Evolutionary conservation across 176 grass and related monocot genomes (phyloP).

Genomic region (sorghum (Sorghum bicolor)): DNA sequence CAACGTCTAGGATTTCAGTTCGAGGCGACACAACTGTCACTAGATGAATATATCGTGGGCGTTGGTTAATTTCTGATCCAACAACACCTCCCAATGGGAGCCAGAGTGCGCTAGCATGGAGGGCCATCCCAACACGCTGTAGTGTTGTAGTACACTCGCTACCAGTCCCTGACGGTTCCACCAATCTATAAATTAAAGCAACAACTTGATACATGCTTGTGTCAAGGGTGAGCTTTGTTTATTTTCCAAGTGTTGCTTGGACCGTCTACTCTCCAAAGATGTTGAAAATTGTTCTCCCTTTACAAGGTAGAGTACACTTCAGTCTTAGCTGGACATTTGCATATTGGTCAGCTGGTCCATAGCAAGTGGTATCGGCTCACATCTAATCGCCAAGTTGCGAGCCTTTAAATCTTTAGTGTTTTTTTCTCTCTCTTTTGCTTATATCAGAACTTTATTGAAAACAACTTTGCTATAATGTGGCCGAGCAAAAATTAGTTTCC

Average conservation of each 20-base stretch:
- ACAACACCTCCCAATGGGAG: background rate
- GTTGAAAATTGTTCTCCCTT: background rate
- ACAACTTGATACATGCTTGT: background rate
- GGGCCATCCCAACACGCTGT: background rate
- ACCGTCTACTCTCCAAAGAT: background rate
- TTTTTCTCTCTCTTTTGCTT: background rate
- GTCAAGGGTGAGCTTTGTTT: background rate
- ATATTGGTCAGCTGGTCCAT: background rate
- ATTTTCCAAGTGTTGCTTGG: background rate
- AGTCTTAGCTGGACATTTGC: background rate
- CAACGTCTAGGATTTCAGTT: background rate
- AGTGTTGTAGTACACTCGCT: background rate
- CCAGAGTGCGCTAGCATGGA: background rate
- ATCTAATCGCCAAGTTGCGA: background rate
- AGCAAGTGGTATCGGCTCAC: background rate
- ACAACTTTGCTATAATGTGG: background rate
- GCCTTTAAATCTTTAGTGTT: background rate
- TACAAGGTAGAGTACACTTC: background rate
- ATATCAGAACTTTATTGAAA: background rate
- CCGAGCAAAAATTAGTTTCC: no score
- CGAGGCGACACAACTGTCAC: background rate
- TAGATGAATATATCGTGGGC: background rate
- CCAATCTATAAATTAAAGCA: background rate
- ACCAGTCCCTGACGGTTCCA: background rate
- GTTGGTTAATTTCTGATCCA: background rate